Conservation (phyloP, 164 flowering plant genomes). For the Magnolia officinalis region DNA sequence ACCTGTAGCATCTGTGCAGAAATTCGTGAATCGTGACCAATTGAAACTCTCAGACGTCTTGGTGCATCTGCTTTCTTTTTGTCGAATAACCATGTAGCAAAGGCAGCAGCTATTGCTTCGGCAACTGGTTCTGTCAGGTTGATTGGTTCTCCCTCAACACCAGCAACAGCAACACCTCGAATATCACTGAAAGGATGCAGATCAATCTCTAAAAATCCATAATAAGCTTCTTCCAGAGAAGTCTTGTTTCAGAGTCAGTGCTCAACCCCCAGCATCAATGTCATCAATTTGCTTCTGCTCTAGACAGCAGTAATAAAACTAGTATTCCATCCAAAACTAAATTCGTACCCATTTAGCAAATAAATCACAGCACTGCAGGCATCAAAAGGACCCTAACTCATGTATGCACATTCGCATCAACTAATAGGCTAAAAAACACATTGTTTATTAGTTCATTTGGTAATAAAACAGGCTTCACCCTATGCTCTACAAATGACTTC, state of each 20-base stretch:
- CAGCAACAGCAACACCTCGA: constrained; percentile 96
- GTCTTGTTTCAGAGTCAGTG: neutral
- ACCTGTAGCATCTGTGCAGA: constrained; percentile 85
- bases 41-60: constrained; percentile 58
- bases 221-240: neutral
- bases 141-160: constrained; percentile 91
- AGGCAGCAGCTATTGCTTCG: constrained; percentile 94
- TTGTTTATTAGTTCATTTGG: no score
- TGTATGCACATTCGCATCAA: no score
- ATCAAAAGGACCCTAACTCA: no score
- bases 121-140: constrained; percentile 84
- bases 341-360: no score
- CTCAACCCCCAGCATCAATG: no score
- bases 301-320: no score
- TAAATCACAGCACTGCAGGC: no score
- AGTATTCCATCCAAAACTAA: no score
- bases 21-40: constrained; percentile 98
- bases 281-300: no score
- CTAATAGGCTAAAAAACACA: no score
- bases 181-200: constrained; percentile 63
- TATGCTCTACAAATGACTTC: no score
- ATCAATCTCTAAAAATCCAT: neutral
- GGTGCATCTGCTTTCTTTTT: constrained; percentile 62
- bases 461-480: no score
- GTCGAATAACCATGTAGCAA: constrained; percentile 81